phyloP scores from a whole-genome alignment of 192 early-diverging fungal genomes.

The Backusella australiensis region DNA sequence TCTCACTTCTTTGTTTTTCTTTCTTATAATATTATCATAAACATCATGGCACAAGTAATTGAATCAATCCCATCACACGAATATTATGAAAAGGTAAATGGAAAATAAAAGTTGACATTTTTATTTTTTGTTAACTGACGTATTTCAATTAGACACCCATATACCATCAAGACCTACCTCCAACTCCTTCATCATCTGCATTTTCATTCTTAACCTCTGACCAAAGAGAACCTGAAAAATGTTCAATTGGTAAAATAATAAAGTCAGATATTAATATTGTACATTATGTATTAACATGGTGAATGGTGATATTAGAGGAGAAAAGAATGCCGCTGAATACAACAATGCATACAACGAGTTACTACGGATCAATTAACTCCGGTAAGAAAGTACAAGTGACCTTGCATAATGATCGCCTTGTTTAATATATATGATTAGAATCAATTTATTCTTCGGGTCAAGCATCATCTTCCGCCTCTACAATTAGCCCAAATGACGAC shows the following conservation, averaged over 20 bases:
- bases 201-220: neutral
- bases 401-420: neutral
- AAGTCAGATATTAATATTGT: neutral
- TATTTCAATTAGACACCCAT: neutral
- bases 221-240: neutral
- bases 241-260: neutral
- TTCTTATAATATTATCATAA: neutral
- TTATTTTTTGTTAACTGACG: neutral
- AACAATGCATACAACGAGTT: neutral
- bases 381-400: neutral
- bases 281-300: neutral
- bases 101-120: neutral
- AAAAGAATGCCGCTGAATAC: neutral
- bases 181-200: neutral
- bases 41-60: neutral
- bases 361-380: neutral
- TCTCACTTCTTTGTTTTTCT: neutral
- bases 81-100: constrained; percentile 1
- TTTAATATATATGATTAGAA: neutral
- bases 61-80: neutral
- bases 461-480: neutral
- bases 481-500: constrained; percentile 4
- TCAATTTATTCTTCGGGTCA: neutral
- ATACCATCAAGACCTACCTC: neutral
- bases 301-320: neutral